Percentiles rank a stretch among this genome's conserved stretches.
Conservation (phyloP, 805 yeast genomes). For the Naumovozyma baii region DNA sequence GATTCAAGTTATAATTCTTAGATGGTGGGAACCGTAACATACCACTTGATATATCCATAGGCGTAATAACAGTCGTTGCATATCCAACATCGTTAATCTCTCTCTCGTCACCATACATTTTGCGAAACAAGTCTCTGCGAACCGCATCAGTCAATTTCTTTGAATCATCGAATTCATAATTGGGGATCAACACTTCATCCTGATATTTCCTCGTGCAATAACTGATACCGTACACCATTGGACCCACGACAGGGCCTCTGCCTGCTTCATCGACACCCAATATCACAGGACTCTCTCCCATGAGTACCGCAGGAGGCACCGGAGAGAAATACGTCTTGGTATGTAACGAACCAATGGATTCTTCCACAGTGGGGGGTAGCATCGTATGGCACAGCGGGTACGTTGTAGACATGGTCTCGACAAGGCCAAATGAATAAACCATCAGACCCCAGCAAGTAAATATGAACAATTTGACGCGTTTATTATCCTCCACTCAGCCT, state of each 20-base stretch:
- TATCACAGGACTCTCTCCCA: slow-evolving; percentile 33
- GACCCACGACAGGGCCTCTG: slow-evolving; percentile 94
- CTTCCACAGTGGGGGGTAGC: slow-evolving; percentile 27
- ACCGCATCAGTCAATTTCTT: slow-evolving; percentile 69
- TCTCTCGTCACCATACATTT: slow-evolving; percentile 41
- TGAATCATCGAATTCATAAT: slow-evolving; percentile 86
- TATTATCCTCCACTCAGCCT: no score
- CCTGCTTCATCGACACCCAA: slow-evolving; percentile 99
- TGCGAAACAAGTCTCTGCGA: slow-evolving; percentile 51
- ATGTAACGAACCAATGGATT: slow-evolving; percentile 17
- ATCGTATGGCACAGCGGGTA: not conserved
- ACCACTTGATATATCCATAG: slow-evolving; percentile 77
- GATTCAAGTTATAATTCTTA: slow-evolving; percentile 60
- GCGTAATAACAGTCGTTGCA: slow-evolving; percentile 76
- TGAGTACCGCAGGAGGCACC: slow-evolving; percentile 35
- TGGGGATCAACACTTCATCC: slow-evolving; percentile 37
- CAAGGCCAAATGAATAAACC: no score
- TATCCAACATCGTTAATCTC: slow-evolving; percentile 64
- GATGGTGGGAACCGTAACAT: slow-evolving; percentile 63
- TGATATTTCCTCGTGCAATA: slow-evolving; percentile 54
- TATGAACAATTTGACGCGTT: no score
- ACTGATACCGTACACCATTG: slow-evolving; percentile 92
- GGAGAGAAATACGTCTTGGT: slow-evolving; percentile 42
- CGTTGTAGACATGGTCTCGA: slow-evolving; percentile 1
- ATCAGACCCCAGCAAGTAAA: no score